Evolutionary conservation across 225 moss, liverwort and hornwort genomes (phyloP), one percentile per base, ranked within the genome.

Genomic region (Neckera pumila): DNA sequence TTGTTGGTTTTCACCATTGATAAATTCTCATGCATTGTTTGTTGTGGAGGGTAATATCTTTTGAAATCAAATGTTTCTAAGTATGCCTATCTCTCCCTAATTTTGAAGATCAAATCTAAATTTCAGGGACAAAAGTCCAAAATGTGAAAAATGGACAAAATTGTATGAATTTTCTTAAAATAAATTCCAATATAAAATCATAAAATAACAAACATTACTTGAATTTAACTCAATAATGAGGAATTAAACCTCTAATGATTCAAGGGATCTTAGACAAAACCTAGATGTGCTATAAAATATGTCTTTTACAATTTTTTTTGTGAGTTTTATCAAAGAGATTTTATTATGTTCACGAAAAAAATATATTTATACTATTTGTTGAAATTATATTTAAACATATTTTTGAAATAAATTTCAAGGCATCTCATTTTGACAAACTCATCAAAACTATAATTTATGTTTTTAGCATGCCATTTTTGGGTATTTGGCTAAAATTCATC

Each of bases 1-100:
- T 16, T 34, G 18, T 65, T 34, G 34, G 65, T 63, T 43, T 27
- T 71, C 16, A 42, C 2, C 5, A 1, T 1, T 15, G 0, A 2
- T 16, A 5, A 72, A 43, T 72, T 72, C 43, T 27, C 2, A 0
- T 16, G 16, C 43, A 72, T 43, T 16, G 2, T 72, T 72, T 9
- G 27, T 42, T 72, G 42, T 72, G 14, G 16, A 72, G 9, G n/a
- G n/a, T n/a, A n/a, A n/a, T 43, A 27, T 22, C 4, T 2, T 22
- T 69, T 69, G 12, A 23, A 69, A 1, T 69, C 4, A 13, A 38
- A 69, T 40, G 25, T 14, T 38, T n/a, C 6, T n/a, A n/a, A n/a
- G 3, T n/a, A 1, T 11, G 6, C 11, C 0, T 1, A 0, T 70
- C 14, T 40, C 8, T 66, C 9, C 14, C 8, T 72, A 72, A 16